Evolutionary conservation across 1,284 basidiomycete genomes (phyloP).

Genomic region (Rhodotorula sp.): DNA sequence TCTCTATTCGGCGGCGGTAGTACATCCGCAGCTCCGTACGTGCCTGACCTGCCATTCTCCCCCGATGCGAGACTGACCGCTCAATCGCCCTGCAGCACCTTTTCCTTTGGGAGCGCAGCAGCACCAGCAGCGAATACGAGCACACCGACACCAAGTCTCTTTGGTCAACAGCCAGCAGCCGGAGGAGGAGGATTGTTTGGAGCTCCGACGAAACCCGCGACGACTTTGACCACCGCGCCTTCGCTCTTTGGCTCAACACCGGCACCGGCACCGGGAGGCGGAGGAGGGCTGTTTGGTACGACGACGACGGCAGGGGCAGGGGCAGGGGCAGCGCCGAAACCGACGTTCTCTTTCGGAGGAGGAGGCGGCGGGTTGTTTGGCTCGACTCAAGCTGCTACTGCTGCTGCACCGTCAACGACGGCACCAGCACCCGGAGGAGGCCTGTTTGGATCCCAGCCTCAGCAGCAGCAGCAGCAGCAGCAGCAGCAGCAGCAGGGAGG

Average conservation of each 20-base stretch:
- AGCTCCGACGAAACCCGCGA: background rate
- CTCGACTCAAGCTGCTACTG: background rate
- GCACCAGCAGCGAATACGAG: background rate
- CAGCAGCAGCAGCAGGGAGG: slow-evolving; percentile 1
- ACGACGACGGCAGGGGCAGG: background rate
- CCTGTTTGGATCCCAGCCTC: slow-evolving; percentile 1
- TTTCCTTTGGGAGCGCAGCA: slow-evolving; percentile 22
- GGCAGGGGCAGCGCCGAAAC: background rate
- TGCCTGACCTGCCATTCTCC: background rate
- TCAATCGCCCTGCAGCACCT: background rate
- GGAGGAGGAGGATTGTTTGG: background rate
- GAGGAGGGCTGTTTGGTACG: slow-evolving; percentile 14
- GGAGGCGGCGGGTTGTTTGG: slow-evolving; percentile 9
- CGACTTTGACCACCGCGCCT: background rate
- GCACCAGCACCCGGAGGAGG: background rate
- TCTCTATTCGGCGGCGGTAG: slow-evolving; percentile 12
- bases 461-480: background rate
- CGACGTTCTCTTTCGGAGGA: slow-evolving; percentile 19
- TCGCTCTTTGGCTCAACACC: slow-evolving; percentile 18
- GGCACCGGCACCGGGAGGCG: background rate
- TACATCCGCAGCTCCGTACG: slow-evolving; percentile 7
- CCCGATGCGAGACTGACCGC: background rate
- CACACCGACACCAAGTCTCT: slow-evolving; percentile 1
- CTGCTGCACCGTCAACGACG: background rate
- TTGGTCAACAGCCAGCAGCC: background rate